These are phyloP conservation scores for Atalantia buxifolia DNA, from an alignment of 345 rosid species.

Conservation along the genomic window DNA sequence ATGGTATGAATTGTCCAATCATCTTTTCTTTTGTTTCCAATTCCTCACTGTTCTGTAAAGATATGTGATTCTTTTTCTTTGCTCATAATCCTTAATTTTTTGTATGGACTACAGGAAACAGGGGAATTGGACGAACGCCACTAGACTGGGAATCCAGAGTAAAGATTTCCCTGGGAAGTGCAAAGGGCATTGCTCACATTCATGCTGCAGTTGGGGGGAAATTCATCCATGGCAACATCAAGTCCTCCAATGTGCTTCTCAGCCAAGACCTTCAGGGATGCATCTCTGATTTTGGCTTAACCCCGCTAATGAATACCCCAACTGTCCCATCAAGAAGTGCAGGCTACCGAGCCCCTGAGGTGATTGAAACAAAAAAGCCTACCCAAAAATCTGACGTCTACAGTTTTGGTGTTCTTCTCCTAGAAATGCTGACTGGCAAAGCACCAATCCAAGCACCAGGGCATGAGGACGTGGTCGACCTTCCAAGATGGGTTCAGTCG, in stretches of 20 bases:
- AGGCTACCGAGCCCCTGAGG: conserved; percentile 83
- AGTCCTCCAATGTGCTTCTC: conserved; percentile 74
- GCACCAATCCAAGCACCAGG: conserved; percentile 59
- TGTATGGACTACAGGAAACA: conserved; percentile 35
- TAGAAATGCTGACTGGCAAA: conserved; percentile 89
- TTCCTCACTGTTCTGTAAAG: neutral
- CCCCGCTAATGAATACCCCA: conserved; percentile 56
- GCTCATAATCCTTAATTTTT: neutral
- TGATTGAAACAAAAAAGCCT: conserved; percentile 51
- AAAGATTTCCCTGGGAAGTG: conserved; percentile 65
- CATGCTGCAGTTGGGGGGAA: conserved; percentile 64
- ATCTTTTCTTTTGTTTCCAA: neutral
- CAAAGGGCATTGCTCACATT: conserved; percentile 67
- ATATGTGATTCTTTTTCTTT: neutral
- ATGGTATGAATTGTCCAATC: conserved; percentile 44
- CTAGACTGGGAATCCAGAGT: conserved; percentile 77
- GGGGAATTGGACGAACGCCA: conserved; percentile 42
- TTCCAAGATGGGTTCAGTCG: conserved; percentile 89
- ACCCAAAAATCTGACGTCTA: conserved; percentile 70
- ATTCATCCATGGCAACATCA: conserved; percentile 73
- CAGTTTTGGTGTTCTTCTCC: conserved; percentile 82
- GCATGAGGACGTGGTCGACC: conserved; percentile 63
- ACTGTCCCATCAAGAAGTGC: conserved; percentile 52
- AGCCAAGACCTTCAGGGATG: conserved; percentile 49
- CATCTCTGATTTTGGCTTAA: conserved; percentile 72